A percentile compares a stretch with the other conserved stretches of the same genome.
phyloP scores from a whole-genome alignment of 2,329 filamentous ascomycete species.

The Aureobasidium sp. region DNA sequence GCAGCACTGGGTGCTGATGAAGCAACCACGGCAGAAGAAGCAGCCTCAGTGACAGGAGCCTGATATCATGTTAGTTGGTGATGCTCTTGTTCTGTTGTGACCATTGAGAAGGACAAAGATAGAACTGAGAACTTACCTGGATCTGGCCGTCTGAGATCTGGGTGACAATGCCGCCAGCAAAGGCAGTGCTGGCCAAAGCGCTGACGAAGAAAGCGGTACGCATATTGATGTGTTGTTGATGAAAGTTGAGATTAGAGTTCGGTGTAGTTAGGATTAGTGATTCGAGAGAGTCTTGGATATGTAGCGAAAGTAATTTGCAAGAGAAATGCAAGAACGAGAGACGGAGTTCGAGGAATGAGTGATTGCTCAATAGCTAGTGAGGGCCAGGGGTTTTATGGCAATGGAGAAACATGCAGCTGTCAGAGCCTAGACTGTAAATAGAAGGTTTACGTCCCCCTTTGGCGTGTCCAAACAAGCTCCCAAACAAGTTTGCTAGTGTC shows the following conservation, averaged over 20 bases:
- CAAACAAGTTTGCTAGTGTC: conserved; percentile 1
- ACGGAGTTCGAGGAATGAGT: conserved; percentile 1
- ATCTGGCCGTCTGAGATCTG: conserved; percentile 16
- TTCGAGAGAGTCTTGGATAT: background rate
- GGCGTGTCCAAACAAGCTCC: conserved; percentile 6
- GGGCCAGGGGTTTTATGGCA: conserved; percentile 4
- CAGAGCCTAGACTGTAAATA: conserved; percentile 9
- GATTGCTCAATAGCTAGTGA: background rate
- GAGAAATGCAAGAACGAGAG: conserved; percentile 8
- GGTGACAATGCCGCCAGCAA: conserved; percentile 11
- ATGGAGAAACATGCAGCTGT: conserved; percentile 1
- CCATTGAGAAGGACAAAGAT: background rate
- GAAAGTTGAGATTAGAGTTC: background rate
- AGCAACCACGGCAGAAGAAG: background rate
- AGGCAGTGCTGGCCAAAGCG: conserved; percentile 11
- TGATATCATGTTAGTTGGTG: background rate
- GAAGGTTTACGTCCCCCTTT: conserved; percentile 4
- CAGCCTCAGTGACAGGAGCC: conserved; percentile 1
- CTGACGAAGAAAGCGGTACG: conserved; percentile 12
- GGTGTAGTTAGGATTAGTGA: background rate
- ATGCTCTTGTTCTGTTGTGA: background rate
- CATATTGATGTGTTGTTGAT: conserved; percentile 12
- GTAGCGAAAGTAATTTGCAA: conserved; percentile 10
- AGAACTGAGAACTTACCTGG: conserved; percentile 1
- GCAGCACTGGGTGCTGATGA: background rate